Percentiles rank a stretch among this genome's conserved stretches.
These are phyloP conservation scores for Spiromastix sp. DNA, from an alignment of 2,329 filamentous ascomycete genomes.

Conservation along the genomic window DNA sequence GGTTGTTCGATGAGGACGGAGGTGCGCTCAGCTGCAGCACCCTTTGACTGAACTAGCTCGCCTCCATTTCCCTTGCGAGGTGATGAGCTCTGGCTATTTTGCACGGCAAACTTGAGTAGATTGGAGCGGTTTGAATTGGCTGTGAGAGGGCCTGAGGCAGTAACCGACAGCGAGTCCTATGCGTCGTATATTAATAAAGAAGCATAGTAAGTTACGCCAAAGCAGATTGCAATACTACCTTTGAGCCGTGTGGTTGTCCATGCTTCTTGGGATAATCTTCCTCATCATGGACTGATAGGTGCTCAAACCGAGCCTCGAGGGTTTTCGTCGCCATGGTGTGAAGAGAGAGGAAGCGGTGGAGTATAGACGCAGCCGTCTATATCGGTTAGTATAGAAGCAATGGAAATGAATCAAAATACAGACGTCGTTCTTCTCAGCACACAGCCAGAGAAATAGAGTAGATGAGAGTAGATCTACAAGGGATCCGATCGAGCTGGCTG, in stretches of 20 bases:
- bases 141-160: constrained; percentile 25
- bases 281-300: constrained; percentile 80
- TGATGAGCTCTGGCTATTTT: constrained; percentile 63
- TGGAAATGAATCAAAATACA: too few species aligned
- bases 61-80: constrained; percentile 49
- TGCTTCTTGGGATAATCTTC: constrained; percentile 62
- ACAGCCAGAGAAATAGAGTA: too few species aligned
- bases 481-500: too few species aligned
- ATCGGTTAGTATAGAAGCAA: too few species aligned
- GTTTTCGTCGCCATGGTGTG: constrained; percentile 60
- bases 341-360: constrained; percentile 3
- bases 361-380: too few species aligned
- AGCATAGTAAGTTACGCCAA: too few species aligned
- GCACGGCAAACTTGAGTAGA: constrained; percentile 75
- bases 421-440: too few species aligned
- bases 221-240: too few species aligned
- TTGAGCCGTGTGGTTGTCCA: too few species aligned
- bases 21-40: background rate
- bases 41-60: constrained; percentile 25
- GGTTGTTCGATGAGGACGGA: constrained; percentile 48
- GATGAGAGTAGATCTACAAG: too few species aligned
- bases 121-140: constrained; percentile 58
- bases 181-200: too few species aligned
- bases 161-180: too few species aligned
- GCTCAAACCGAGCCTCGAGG: constrained; percentile 81